phyloP scores from a whole-genome alignment of 2,329 filamentous ascomycete species.

The Penicillium expansum region DNA sequence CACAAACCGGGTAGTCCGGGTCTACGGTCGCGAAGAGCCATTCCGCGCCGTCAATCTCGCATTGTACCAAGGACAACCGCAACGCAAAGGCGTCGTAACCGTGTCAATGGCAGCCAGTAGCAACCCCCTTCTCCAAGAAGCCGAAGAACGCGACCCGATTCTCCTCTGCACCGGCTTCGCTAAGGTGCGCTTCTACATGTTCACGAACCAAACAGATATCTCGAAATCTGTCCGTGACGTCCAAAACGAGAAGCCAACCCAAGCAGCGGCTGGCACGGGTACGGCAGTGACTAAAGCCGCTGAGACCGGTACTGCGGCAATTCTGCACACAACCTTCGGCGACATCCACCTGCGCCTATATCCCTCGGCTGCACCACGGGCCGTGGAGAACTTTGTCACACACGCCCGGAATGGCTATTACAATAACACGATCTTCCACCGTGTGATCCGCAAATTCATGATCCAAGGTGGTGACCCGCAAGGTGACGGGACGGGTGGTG shows the following conservation, averaged over 20 bases:
- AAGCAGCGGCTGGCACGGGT: conserved; percentile 51
- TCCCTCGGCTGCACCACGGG: conserved; percentile 86
- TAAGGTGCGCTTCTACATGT: conserved; percentile 96
- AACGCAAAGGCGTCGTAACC: conserved; percentile 89
- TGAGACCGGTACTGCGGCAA: conserved; percentile 73
- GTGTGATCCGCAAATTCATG: conserved; percentile 98
- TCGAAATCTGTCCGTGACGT: conserved; percentile 83
- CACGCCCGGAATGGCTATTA: conserved; percentile 90
- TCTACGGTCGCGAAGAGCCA: conserved; percentile 86
- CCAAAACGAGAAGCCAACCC: conserved; percentile 87
- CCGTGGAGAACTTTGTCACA: conserved; percentile 96
- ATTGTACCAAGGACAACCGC: conserved; percentile 90
- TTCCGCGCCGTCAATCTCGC: conserved; percentile 79
- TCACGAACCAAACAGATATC: conserved; percentile 83
- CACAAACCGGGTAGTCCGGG: conserved; percentile 86
- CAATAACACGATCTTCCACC: conserved; percentile 96
- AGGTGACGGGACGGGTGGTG: conserved; percentile 84
- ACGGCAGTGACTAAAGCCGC: conserved; percentile 57
- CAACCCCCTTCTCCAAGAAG: conserved; percentile 89
- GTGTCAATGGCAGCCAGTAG: conserved; percentile 95
- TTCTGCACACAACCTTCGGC: conserved; percentile 88
- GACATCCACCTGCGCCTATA: conserved; percentile 93
- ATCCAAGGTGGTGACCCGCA: conserved; percentile 82
- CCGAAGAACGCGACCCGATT: conserved; percentile 86
- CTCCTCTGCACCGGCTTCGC: conserved; percentile 77